Conservation (phyloP, 1,284 basidiomycete genomes). For the Tilletia setariae region DNA sequence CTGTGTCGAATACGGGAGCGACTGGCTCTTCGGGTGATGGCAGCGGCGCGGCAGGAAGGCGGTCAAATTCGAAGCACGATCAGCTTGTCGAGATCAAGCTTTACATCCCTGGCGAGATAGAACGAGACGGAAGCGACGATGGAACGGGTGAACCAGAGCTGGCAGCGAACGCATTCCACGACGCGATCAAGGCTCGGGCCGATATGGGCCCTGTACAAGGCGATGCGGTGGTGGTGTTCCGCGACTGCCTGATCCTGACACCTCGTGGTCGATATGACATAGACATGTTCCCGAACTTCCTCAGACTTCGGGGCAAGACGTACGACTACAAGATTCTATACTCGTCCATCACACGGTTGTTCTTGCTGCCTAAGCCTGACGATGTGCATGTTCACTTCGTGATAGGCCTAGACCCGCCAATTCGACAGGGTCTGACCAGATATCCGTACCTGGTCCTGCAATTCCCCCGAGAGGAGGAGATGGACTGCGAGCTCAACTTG, state of each 20-base stretch:
- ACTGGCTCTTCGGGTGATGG: constrained; percentile 18
- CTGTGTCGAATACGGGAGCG: constrained; percentile 49
- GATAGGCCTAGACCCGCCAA: constrained; percentile 66
- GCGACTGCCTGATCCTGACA: constrained; percentile 93
- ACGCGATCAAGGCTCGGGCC: constrained; percentile 91
- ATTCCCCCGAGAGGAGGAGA: constrained; percentile 93
- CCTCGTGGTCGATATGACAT: constrained; percentile 93
- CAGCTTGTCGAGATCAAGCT: constrained; percentile 96
- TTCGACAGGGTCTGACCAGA: constrained; percentile 94
- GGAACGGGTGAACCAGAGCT: constrained; percentile 62
- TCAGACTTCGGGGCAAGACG: constrained; percentile 91
- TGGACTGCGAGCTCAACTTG: constrained; percentile 91
- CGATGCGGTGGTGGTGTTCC: constrained; percentile 89
- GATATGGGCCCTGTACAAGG: constrained; percentile 89
- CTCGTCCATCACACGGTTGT: constrained; percentile 80
- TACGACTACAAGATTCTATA: constrained; percentile 99
- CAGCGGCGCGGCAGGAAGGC: background rate
- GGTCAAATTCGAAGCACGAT: constrained; percentile 28
- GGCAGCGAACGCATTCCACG: constrained; percentile 94
- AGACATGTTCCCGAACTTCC: constrained; percentile 92
- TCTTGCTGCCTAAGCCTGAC: constrained; percentile 88
- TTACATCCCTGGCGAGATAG: constrained; percentile 78
- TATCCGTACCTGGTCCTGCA: constrained; percentile 98
- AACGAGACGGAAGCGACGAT: constrained; percentile 58
- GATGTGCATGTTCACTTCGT: constrained; percentile 91